Conservation (phyloP, 1,284 basidiomycete species). For the Cryptococcus amylolentus region DNA sequence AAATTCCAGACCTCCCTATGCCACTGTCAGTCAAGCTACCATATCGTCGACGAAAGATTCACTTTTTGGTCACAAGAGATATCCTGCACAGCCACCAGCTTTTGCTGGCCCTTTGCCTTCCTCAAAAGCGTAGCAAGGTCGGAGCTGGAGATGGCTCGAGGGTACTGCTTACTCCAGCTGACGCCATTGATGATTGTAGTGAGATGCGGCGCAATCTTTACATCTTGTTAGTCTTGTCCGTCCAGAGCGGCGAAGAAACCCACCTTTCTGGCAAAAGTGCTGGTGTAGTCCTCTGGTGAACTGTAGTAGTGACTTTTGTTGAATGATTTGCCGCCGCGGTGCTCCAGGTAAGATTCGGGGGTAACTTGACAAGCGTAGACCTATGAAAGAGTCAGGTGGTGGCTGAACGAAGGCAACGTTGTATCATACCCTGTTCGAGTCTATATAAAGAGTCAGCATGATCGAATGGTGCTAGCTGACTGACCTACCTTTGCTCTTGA, state of each 20-base stretch:
- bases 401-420: not conserved
- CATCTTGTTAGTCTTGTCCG: not conserved
- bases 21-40: constrained; percentile 1
- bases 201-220: constrained; percentile 73
- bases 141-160: constrained; percentile 68
- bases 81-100: constrained; percentile 69
- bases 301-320: constrained; percentile 68
- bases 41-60: constrained; percentile 7
- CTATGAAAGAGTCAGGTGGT: constrained; percentile 41
- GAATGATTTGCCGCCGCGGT: constrained; percentile 59
- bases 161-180: constrained; percentile 73
- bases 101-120: constrained; percentile 49
- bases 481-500: constrained; percentile 41
- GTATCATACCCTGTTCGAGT: constrained; percentile 53
- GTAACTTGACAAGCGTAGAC: constrained; percentile 74
- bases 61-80: constrained; percentile 81
- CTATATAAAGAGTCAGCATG: not conserved
- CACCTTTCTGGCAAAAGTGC: constrained; percentile 67
- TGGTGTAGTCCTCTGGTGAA: constrained; percentile 63
- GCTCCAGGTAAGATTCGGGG: constrained; percentile 65
- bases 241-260: constrained; percentile 6
- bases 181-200: constrained; percentile 79
- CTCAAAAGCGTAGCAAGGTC: constrained; percentile 58
- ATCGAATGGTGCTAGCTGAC: not conserved
- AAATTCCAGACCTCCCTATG: constrained; percentile 77